Evolutionary conservation across 2,329 filamentous ascomycete species (phyloP).

Genomic region (Sclerotinia subarctica): DNA sequence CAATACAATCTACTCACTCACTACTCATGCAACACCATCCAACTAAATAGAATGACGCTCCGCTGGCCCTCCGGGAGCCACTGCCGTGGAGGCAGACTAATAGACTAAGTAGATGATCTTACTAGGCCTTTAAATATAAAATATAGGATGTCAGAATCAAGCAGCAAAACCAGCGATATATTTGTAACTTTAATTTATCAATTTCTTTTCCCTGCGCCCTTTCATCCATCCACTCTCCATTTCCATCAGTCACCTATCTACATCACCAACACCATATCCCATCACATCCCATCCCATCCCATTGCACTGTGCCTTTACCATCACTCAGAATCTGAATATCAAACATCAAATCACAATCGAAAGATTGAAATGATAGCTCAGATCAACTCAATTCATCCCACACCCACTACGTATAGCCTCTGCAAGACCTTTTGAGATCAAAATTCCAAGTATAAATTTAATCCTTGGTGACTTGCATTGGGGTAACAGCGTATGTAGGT

Average conservation of each 20-base stretch:
- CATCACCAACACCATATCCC: background rate
- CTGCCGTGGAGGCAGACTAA: too few relatives aligned
- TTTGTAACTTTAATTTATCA: background rate
- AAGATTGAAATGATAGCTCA: background rate
- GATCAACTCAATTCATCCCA: background rate
- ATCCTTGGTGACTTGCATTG: conserved; percentile 40
- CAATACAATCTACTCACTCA: too few relatives aligned
- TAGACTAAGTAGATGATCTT: too few relatives aligned
- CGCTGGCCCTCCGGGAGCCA: too few relatives aligned
- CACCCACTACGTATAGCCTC: background rate
- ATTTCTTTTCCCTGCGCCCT: background rate
- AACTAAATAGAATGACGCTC: too few relatives aligned
- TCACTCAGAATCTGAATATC: background rate
- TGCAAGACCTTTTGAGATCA: background rate
- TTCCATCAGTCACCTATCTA: background rate
- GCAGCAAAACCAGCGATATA: background rate
- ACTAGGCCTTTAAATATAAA: too few relatives aligned
- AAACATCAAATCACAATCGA: background rate
- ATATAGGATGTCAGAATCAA: background rate
- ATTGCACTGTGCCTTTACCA: background rate
- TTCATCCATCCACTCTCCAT: background rate
- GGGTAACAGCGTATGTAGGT: conserved; percentile 74
- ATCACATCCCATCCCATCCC: background rate
- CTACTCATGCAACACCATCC: too few relatives aligned
- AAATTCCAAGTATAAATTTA: conserved; percentile 21